Evolutionary conservation across 2,329 filamentous ascomycete species (phyloP), one percentile per base, ranked within the genome.

Genomic region (Curvularia hawaiiensis): DNA sequence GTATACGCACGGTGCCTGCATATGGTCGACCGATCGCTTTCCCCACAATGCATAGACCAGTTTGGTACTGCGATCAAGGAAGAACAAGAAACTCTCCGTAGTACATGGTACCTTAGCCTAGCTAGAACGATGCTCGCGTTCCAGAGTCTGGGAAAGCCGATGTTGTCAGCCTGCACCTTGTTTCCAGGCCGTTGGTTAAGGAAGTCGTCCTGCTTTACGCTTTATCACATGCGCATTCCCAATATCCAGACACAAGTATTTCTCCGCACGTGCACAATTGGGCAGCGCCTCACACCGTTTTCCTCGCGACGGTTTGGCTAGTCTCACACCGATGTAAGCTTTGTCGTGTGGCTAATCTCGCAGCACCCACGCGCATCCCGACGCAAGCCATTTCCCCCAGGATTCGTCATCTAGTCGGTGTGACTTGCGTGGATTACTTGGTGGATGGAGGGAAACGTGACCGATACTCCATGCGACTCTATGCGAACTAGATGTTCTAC

Each of bases 401-500:
- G 39, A 47, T 44, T 44, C 20, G 24, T 30, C 18, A 33, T 47
- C 22, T 43, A 45, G 51, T 48, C 47, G 47, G 50, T 50, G 24
- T 46, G 47, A 50, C 30, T 38, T 33, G 44, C 3, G n/a, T 20
- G 26, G 28, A 46, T 31, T 30, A 20, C 44, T 16, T 26, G 33
- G 33, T 18, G 30, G 16, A 14, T 3, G 14, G 11, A 24, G 26
- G 38, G 38, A 57, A 63, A 66, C 58, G 61, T 68, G 60, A 68
- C 60, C 54, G 52, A 62, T 59, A n/a, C n/a, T n/a, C n/a, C n/a
- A n/a, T n/a, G n/a, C n/a, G n/a, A n/a, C n/a, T n/a, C n/a, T n/a
- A 67, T 69, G 63, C 63, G 58, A 66, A 63, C 58, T 41, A 54
- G 55, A 58, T 54, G 46, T 45, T 51, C 54, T 45, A 33, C 54